Conservation (phyloP, 2,329 filamentous ascomycete species). For the Fusarium abutilonis region DNA sequence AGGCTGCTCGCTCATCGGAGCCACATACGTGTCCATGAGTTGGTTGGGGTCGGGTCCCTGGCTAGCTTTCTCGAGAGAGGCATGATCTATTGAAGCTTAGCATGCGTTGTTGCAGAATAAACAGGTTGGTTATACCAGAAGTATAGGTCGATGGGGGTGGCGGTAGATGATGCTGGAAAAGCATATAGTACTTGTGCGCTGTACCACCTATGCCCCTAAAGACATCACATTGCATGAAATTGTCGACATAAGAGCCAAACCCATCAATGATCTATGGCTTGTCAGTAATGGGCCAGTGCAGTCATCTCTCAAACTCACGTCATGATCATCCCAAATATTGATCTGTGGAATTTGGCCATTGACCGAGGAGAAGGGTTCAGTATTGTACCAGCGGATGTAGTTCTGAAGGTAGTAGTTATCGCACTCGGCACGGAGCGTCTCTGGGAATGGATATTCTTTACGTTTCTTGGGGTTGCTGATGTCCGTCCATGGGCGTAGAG, state of each 20-base stretch:
- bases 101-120: background rate
- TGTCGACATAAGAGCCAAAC: slow-evolving; percentile 91
- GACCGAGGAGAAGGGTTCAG: slow-evolving; percentile 83
- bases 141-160: slow-evolving; percentile 89
- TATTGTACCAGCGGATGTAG: slow-evolving; percentile 85
- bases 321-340: slow-evolving; percentile 98
- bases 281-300: slow-evolving; percentile 47
- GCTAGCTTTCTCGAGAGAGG: slow-evolving; percentile 47
- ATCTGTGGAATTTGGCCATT: slow-evolving; percentile 94
- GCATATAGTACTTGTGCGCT: slow-evolving; percentile 97
- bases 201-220: slow-evolving; percentile 92
- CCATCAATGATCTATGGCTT: slow-evolving; percentile 80
- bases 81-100: slow-evolving; percentile 40
- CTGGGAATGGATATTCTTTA: slow-evolving; percentile 78
- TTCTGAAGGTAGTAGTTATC: slow-evolving; percentile 93
- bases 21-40: slow-evolving; percentile 77
- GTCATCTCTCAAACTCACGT: slow-evolving; percentile 59
- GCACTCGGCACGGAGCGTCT: slow-evolving; percentile 81
- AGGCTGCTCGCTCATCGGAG: slow-evolving; percentile 63
- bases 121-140: slow-evolving; percentile 29
- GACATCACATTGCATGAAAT: slow-evolving; percentile 92
- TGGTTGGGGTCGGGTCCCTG: slow-evolving; percentile 75
- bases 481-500: slow-evolving; percentile 82
- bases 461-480: slow-evolving; percentile 87
- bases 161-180: slow-evolving; percentile 94